Percentiles rank a stretch among this genome's conserved stretches.
Evolutionary conservation across 257 asterid species (phyloP).

Genomic region (Penstemon eatonii): DNA sequence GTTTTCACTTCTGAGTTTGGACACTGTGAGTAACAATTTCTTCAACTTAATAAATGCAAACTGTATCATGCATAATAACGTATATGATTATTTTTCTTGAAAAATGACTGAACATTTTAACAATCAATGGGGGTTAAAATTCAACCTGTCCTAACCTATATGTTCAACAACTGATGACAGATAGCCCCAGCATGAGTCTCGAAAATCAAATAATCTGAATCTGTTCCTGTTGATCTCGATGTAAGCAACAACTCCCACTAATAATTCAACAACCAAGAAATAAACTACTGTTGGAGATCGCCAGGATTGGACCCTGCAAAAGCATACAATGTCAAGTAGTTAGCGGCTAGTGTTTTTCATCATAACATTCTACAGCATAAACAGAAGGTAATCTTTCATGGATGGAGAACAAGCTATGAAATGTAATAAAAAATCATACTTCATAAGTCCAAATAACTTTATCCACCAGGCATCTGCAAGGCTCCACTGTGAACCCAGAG

Average conservation of each 20-base stretch:
- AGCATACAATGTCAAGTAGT: slow-evolving; percentile 33
- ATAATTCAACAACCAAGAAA: slow-evolving; percentile 55
- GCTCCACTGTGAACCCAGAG: slow-evolving; percentile 50
- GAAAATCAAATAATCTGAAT: slow-evolving; percentile 49
- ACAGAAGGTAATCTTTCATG: slow-evolving; percentile 6
- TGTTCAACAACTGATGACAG: slow-evolving; percentile 63
- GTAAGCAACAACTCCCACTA: slow-evolving; percentile 59
- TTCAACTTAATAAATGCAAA: background rate
- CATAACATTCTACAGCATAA: background rate
- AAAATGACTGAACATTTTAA: background rate
- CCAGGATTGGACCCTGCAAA: slow-evolving; percentile 73
- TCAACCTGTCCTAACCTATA: slow-evolving; percentile 59
- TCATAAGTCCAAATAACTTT: slow-evolving; percentile 76
- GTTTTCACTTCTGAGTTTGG: slow-evolving; percentile 8
- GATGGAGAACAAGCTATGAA: slow-evolving; percentile 13
- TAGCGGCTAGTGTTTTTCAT: slow-evolving; percentile 14
- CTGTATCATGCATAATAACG: background rate
- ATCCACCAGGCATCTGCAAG: slow-evolving; percentile 72
- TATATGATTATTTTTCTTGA: background rate
- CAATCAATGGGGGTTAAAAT: slow-evolving; percentile 6
- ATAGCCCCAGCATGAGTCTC: slow-evolving; percentile 64
- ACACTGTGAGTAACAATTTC: background rate
- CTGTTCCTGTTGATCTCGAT: slow-evolving; percentile 60
- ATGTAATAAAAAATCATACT: slow-evolving; percentile 43
- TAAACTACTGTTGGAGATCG: slow-evolving; percentile 68